These are phyloP conservation scores for Alternaria triticimaculans DNA, from an alignment of 2,329 filamentous ascomycete species.

Conservation along the genomic window DNA sequence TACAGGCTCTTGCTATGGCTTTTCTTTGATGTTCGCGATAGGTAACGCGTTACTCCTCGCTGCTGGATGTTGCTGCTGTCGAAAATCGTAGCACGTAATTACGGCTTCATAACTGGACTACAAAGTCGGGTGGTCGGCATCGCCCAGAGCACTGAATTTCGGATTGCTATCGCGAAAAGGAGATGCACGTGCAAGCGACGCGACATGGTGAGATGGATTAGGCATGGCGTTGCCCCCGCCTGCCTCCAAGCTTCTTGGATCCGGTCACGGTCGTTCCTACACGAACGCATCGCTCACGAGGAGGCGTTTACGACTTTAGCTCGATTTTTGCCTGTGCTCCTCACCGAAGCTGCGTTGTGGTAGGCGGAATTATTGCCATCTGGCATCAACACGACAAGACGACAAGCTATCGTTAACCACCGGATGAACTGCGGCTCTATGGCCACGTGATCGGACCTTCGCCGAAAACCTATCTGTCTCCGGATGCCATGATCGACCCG, in stretches of 20 bases:
- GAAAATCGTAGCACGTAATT: not conserved
- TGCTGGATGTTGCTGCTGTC: not conserved
- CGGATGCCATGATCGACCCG: conserved; percentile 1
- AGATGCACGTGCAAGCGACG: not conserved
- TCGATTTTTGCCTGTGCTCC: not conserved
- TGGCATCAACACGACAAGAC: not conserved
- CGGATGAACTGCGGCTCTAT: conserved; percentile 4
- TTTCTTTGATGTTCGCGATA: not conserved
- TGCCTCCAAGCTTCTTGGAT: not conserved
- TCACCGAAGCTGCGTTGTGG: not conserved
- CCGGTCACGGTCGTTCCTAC: not conserved
- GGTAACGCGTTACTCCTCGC: not conserved
- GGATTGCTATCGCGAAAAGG: not conserved
- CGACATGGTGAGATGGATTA: not conserved
- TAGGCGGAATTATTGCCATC: not conserved
- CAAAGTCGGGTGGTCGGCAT: not conserved
- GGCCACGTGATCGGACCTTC: not conserved
- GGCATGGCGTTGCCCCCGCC: not conserved
- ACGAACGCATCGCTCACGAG: not conserved
- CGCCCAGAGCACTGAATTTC: not conserved
- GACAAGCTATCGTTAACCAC: not conserved
- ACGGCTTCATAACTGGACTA: not conserved
- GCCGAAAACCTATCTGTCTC: not conserved
- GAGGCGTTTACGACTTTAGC: not conserved
- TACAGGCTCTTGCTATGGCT: not conserved